Evolutionary conservation across 2,329 filamentous ascomycete species (phyloP).

Genomic region (Amylocarpus encephaloides): DNA sequence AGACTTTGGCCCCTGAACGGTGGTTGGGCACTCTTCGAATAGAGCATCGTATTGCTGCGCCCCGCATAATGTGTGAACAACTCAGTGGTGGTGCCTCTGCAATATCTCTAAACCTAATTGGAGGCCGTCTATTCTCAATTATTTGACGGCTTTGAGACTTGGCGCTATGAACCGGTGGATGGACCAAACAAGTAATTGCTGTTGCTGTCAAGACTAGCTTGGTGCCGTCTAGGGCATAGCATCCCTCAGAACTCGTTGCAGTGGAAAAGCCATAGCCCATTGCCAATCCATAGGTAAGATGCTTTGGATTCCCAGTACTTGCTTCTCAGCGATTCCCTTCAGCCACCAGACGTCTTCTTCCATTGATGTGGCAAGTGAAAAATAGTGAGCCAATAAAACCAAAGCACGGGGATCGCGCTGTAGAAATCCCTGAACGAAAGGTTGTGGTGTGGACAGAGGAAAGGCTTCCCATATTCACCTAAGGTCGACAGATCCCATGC

Average conservation of each 20-base stretch:
- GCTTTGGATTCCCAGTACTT: constrained; percentile 11
- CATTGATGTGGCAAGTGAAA: constrained; percentile 28
- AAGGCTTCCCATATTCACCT: constrained; percentile 7
- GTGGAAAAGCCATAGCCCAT: constrained; percentile 13
- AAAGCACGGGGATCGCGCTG: constrained; percentile 11
- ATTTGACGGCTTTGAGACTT: too few species aligned
- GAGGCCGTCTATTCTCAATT: too few species aligned
- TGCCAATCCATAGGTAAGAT: constrained; percentile 11
- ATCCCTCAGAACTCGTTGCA: constrained; percentile 1
- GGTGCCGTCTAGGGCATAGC: too few species aligned
- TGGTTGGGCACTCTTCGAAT: too few species aligned
- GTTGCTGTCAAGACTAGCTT: too few species aligned
- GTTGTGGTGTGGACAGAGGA: not conserved
- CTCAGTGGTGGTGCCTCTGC: too few species aligned
- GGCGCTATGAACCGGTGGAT: too few species aligned
- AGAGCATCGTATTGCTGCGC: too few species aligned
- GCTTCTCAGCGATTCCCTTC: constrained; percentile 21
- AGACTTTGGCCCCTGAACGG: too few species aligned
- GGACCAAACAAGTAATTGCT: too few species aligned
- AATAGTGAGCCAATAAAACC: constrained; percentile 25
- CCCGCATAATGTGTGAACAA: too few species aligned
- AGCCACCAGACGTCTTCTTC: constrained; percentile 33
- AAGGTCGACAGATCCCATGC: not conserved
- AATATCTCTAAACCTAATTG: too few species aligned
- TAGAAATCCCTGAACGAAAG: constrained; percentile 7